Evolutionary conservation across 2,329 filamentous ascomycete genomes (phyloP), one percentile per base, ranked within the genome.

Genomic region (Pyrenochaeta sp.): DNA sequence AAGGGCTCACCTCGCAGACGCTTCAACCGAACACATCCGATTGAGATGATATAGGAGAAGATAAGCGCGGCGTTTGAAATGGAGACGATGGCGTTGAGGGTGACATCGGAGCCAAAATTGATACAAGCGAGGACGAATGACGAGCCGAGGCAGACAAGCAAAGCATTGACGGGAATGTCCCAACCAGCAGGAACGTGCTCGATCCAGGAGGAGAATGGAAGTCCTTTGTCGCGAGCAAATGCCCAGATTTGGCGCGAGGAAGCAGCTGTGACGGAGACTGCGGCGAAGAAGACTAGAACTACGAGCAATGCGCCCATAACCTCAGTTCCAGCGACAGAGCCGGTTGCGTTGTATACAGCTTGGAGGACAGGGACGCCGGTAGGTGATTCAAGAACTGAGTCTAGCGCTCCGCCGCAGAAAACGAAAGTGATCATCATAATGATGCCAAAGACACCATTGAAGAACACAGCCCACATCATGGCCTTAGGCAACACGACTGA

Each of bases 21-120:
- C 56, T 79, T 80, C 12, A 80, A 65, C 12, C 78, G 57, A 3
- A 84, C 67, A 61, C 81, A 83, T 15, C 70, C 72, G 50, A 84
- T 83, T 2, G 81, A 81, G 10, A 83, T 62, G 8, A 69, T 60
- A 48, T 68, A 68, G 0, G 62, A 59, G 8, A 61, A 55, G 15
- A 67, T 39, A 36, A 66, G 52, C 5, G 62, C 62, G 4, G 44
- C 60, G 30, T 57, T 52, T 10, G 56, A 58, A 6, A 68, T 52
- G 5, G 65, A 67, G 3, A 56, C 48, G 32, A 70, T 53, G n/a
- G 53, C 40, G 37, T 55, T 67, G 56, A 65, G 62, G 9, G 67
- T 66, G 2, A 65, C 58, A 10, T 70, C 62, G 2, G 78, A 81
- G 32, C 80, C 82, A 55, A 84, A 77, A 61, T 82, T 82, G 72